phyloP scores from a whole-genome alignment of 139 green algal species.

The Ulvella scutata region DNA sequence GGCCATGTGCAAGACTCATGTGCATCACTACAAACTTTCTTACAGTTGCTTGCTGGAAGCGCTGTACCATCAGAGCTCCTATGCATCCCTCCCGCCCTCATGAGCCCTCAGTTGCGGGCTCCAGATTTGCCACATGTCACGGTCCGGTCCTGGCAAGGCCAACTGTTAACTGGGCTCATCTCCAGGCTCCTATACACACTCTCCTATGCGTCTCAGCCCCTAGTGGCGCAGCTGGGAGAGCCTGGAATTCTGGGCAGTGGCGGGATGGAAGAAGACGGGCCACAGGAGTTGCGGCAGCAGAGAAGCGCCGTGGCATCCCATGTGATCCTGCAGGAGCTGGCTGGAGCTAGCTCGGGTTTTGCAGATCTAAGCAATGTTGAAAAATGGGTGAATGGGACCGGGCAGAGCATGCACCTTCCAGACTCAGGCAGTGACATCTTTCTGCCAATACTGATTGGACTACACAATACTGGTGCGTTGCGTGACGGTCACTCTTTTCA shows the following conservation, averaged over 20 bases:
- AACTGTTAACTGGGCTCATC: not conserved
- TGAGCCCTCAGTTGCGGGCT: not conserved
- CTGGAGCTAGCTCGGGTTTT: not conserved
- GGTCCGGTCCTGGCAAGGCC: not conserved
- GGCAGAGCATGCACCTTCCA: too few species aligned
- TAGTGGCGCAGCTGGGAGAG: not conserved
- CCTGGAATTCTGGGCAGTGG: not conserved
- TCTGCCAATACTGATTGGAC: too few species aligned
- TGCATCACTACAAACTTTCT: not conserved
- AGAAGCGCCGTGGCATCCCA: not conserved
- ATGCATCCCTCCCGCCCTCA: not conserved
- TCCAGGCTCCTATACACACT: not conserved
- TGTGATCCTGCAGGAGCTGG: not conserved
- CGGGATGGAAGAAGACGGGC: not conserved
- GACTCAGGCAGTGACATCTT: too few species aligned
- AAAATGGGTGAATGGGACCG: not conserved
- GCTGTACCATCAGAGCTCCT: not conserved
- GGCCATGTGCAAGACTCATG: not conserved
- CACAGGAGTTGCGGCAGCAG: not conserved
- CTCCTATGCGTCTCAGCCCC: not conserved
- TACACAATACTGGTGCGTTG: too few species aligned
- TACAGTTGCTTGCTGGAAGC: not conserved
- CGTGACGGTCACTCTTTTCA: too few species aligned
- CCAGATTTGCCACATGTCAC: not conserved
- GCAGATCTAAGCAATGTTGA: not conserved